A percentile compares a stretch with the other conserved stretches of the same genome.
Evolutionary conservation across 495 filamentous ascomycete species (phyloP).

Genomic region (Aspergillus homomorphus): DNA sequence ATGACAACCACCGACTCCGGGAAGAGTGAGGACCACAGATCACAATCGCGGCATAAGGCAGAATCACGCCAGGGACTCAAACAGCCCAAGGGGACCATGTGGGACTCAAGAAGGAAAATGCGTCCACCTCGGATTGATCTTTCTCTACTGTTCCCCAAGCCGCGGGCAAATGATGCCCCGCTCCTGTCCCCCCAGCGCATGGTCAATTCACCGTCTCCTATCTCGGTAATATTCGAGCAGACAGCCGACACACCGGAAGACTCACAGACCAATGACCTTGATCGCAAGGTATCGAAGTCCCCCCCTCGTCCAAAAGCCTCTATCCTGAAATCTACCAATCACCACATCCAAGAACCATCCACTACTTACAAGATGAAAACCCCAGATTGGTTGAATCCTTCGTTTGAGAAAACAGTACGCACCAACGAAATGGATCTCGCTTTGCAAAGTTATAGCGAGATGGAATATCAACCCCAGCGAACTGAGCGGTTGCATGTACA

Average conservation of each 20-base stretch:
- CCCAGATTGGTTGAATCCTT: constrained; percentile 27
- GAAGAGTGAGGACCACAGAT: background rate
- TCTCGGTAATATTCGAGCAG: constrained; percentile 35
- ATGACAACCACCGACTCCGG: constrained; percentile 5
- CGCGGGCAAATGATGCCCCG: constrained; percentile 28
- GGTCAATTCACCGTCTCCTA: constrained; percentile 43
- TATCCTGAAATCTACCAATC: background rate
- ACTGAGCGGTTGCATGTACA: constrained; percentile 13
- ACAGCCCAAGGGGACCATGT: constrained; percentile 23
- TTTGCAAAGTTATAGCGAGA: constrained; percentile 32
- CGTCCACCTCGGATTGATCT: constrained; percentile 44
- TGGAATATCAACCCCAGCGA: constrained; percentile 13
- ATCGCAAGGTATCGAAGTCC: constrained; percentile 29
- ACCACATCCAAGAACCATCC: constrained; percentile 17
- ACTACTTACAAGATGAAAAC: constrained; percentile 23
- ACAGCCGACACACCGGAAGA: constrained; percentile 20
- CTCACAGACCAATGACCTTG: constrained; percentile 12
- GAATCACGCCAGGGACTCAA: constrained; percentile 28
- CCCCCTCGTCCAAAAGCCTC: constrained; percentile 19
- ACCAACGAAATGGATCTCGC: constrained; percentile 42
- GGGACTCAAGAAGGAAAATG: constrained; percentile 41
- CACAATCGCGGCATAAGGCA: constrained; percentile 4
- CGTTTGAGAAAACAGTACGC: constrained; percentile 33
- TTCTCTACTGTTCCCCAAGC: constrained; percentile 47
- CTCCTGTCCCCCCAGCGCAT: constrained; percentile 46